These are phyloP conservation scores for Coemansia sp. DNA, from an alignment of 192 early-diverging fungal species.

Conservation along the genomic window DNA sequence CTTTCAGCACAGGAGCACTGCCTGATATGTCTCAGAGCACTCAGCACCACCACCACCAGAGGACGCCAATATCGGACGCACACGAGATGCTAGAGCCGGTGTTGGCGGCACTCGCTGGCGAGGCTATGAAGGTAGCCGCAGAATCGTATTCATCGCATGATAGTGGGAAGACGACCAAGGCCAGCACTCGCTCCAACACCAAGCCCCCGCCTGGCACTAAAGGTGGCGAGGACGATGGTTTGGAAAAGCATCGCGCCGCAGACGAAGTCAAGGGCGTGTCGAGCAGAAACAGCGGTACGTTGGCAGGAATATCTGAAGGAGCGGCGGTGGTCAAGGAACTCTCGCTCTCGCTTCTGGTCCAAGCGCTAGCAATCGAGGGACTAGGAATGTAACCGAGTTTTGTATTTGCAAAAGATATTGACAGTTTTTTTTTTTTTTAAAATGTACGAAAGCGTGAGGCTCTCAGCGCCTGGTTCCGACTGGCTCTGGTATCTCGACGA, in stretches of 20 bases:
- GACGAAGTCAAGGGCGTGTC: slow-evolving; percentile 3
- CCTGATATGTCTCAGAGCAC: background rate
- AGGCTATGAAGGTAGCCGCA: slow-evolving; percentile 6
- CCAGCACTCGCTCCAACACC: background rate
- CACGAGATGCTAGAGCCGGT: slow-evolving; percentile 28
- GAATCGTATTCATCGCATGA: background rate
- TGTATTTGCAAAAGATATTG: background rate
- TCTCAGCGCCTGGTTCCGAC: background rate
- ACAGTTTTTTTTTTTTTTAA: background rate
- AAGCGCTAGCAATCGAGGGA: slow-evolving; percentile 49
- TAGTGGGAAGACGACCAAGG: slow-evolving; percentile 2
- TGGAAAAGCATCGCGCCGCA: background rate
- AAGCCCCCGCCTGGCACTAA: too few relatives aligned
- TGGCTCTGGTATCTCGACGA: slow-evolving; percentile 13
- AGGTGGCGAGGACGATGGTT: background rate
- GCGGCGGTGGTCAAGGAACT: slow-evolving; percentile 23
- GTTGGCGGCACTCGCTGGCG: slow-evolving; percentile 21
- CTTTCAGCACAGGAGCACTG: slow-evolving; percentile 22
- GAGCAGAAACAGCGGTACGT: background rate
- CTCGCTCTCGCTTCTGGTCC: slow-evolving; percentile 38
- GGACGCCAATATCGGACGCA: slow-evolving; percentile 13
- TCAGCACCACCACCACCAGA: background rate
- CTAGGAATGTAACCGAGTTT: slow-evolving; percentile 36
- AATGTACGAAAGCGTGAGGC: background rate
- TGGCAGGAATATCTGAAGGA: background rate